Percentiles rank a stretch among this genome's conserved stretches.
phyloP scores from a whole-genome alignment of 306 rosid genomes.

The Cucumis sativus region DNA sequence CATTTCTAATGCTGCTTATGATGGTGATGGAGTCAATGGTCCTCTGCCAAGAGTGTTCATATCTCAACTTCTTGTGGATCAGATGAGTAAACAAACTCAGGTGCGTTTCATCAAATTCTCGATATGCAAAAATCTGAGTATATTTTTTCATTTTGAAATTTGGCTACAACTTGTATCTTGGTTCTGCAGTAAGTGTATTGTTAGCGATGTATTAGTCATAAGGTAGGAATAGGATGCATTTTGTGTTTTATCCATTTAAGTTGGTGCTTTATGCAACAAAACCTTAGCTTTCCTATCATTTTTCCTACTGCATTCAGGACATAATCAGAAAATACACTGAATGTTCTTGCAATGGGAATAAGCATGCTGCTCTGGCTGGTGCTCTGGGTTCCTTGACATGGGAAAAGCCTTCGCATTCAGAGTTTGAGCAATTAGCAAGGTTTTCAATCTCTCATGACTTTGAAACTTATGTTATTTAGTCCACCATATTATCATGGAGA shows the following conservation, averaged over 20 bases:
- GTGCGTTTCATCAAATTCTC: constrained; percentile 17
- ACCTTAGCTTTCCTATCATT: not conserved
- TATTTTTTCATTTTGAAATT: not conserved
- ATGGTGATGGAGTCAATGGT: constrained; percentile 48
- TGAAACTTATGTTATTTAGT: not conserved
- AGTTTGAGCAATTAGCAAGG: constrained; percentile 75
- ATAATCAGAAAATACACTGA: constrained; percentile 60
- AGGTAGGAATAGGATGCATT: not conserved
- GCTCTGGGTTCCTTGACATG: constrained; percentile 71
- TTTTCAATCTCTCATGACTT: constrained; percentile 1
- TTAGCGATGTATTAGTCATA: not conserved
- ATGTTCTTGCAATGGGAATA: constrained; percentile 41
- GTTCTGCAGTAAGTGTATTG: not conserved
- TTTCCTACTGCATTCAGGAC: constrained; percentile 29
- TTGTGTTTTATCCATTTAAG: not conserved
- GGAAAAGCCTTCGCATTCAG: constrained; percentile 66
- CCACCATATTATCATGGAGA: not conserved
- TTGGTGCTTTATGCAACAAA: not conserved
- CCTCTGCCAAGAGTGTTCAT: constrained; percentile 85
- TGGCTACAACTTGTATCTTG: too few species aligned
- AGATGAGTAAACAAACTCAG: constrained; percentile 72
- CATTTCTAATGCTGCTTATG: constrained; percentile 11
- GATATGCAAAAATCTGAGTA: not conserved
- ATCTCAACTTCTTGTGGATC: constrained; percentile 89
- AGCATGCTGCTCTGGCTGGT: constrained; percentile 77